Evolutionary conservation across 129 eudicot genomes (phyloP).

Genomic region (sunflower (Helianthus annuus)): HanXRQr2.0-SUNRISE NC_035444.2:39933841-39934340

Average conservation of each 20-base stretch:
- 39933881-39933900: conserved; percentile 1
- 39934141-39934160: too few species aligned
- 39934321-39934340: background rate
- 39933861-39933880: conserved; percentile 34
- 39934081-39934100: too few species aligned
- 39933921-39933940: background rate
- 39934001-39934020: too few species aligned
- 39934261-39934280: background rate
- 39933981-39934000: too few species aligned
- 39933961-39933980: background rate
- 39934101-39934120: too few species aligned
- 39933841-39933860: conserved; percentile 24
- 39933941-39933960: background rate
- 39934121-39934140: too few species aligned
- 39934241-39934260: background rate
- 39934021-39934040: too few species aligned
- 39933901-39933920: conserved; percentile 21
- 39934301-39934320: background rate
- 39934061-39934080: background rate
- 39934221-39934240: conserved; percentile 11
- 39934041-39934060: background rate
- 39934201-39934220: background rate
- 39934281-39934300: background rate
- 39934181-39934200: conserved; percentile 25
- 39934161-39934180: background rate